Evolutionary conservation across 75 land plant species (phyloP).

Genomic region (Cryptomeria japonica): DNA sequence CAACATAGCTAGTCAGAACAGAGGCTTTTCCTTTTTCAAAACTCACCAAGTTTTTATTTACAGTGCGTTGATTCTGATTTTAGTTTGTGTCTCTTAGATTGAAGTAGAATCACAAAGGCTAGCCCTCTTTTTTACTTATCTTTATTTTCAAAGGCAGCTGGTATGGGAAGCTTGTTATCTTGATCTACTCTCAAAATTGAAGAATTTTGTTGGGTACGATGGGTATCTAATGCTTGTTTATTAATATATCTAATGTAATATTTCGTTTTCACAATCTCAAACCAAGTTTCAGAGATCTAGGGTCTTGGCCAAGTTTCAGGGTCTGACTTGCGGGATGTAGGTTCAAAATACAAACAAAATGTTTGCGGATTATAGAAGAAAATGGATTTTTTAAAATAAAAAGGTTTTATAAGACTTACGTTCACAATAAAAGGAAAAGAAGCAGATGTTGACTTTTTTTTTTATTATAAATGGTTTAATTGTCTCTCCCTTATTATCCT

Average conservation of each 20-base stretch:
- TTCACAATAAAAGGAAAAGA: neutral
- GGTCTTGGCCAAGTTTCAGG: too few species aligned
- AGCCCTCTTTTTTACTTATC: neutral
- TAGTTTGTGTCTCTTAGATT: neutral
- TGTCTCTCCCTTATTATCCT: neutral
- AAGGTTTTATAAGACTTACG: neutral
- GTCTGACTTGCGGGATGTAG: neutral
- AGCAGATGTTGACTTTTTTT: neutral
- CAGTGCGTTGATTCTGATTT: neutral
- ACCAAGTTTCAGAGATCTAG: neutral
- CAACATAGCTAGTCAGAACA: neutral
- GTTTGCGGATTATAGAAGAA: neutral
- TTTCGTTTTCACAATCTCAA: neutral
- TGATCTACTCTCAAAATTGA: too few species aligned
- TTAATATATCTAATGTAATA: neutral
- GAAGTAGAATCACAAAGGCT: neutral
- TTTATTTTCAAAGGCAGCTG: neutral
- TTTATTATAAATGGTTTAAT: neutral
- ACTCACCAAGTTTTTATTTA: neutral
- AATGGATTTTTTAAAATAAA: too few species aligned
- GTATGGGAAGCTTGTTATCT: too few species aligned
- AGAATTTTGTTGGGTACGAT: too few species aligned
- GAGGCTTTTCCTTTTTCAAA: neutral
- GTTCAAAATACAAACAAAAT: neutral
- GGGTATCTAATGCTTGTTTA: too few species aligned